A percentile compares a stretch with the other conserved stretches of the same genome.
These are phyloP conservation scores for Amanita phalloides DNA, from an alignment of 768 basidiomycete species.

Conservation along the genomic window DNA sequence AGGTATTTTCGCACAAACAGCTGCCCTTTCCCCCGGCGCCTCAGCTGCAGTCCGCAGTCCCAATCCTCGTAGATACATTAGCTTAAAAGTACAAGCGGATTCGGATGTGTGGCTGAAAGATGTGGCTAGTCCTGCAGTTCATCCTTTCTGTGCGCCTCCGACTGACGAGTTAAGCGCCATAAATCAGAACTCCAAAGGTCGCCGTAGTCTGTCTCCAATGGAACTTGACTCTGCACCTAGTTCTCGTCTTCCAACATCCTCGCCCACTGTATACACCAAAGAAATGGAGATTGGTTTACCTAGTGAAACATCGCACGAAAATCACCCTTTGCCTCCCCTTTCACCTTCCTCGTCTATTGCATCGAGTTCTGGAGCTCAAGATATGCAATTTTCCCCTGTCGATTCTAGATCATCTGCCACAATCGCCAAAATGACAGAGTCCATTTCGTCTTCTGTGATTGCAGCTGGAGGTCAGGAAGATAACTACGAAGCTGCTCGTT, in stretches of 20 bases:
- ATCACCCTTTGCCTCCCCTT: constrained; percentile 11
- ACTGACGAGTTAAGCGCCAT: not conserved
- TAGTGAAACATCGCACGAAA: not conserved
- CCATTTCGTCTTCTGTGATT: not conserved
- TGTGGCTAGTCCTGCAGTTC: not conserved
- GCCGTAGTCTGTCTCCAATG: constrained; percentile 50
- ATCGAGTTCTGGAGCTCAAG: constrained; percentile 15
- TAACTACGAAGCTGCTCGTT: not conserved
- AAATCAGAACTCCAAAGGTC: constrained; percentile 15
- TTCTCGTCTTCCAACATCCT: constrained; percentile 10
- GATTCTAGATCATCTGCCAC: constrained; percentile 5
- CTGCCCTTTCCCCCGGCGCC: not conserved
- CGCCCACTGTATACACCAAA: not conserved
- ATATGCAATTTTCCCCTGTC: constrained; percentile 17
- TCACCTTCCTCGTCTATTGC: constrained; percentile 15
- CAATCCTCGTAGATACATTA: constrained; percentile 9
- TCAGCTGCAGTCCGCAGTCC: constrained; percentile 11
- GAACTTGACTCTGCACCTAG: constrained; percentile 42
- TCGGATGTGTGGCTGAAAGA: not conserved
- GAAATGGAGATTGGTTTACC: not conserved
- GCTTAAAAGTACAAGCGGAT: constrained; percentile 14
- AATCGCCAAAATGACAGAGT: not conserved
- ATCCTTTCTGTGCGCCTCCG: not conserved
- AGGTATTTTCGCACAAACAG: not conserved
- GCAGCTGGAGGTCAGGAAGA: not conserved